Conservation (phyloP, 129 eudicot genomes). For the Centella asiatica region DNA sequence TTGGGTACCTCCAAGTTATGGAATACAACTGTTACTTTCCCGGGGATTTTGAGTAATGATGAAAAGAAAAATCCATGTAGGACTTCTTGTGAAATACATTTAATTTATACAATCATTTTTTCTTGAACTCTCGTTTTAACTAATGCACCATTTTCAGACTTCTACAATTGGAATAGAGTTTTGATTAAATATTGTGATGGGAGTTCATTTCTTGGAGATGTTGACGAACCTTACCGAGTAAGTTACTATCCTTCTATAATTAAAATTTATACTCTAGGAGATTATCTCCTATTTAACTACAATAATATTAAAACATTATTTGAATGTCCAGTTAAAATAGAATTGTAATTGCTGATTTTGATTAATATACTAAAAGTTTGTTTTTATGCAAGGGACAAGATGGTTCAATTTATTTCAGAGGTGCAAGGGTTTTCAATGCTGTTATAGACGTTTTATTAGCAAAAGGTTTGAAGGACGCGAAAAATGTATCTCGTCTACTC, state of each 20-base stretch:
- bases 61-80: not conserved
- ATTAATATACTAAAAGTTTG: no score
- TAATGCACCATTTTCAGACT: no score
- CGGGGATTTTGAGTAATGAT: not conserved
- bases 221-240: not conserved
- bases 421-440: conserved; percentile 8
- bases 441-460: conserved; percentile 1
- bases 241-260: no score
- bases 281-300: no score
- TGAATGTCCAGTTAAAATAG: no score
- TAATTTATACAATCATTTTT: no score
- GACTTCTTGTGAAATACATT: no score
- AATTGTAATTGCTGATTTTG: no score
- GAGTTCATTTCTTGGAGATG: conserved; percentile 10
- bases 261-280: no score
- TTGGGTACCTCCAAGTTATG: conserved; percentile 1
- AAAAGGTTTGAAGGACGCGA: not conserved
- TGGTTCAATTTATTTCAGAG: not conserved
- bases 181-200: conserved; percentile 10
- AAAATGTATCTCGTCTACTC: not conserved
- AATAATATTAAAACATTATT: no score
- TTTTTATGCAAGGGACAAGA: not conserved
- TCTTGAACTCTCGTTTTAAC: no score
- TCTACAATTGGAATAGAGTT: conserved; percentile 6
- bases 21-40: not conserved